Conservation (phyloP, 2,329 filamentous ascomycete genomes). For the Aspergillus sp. region DNA sequence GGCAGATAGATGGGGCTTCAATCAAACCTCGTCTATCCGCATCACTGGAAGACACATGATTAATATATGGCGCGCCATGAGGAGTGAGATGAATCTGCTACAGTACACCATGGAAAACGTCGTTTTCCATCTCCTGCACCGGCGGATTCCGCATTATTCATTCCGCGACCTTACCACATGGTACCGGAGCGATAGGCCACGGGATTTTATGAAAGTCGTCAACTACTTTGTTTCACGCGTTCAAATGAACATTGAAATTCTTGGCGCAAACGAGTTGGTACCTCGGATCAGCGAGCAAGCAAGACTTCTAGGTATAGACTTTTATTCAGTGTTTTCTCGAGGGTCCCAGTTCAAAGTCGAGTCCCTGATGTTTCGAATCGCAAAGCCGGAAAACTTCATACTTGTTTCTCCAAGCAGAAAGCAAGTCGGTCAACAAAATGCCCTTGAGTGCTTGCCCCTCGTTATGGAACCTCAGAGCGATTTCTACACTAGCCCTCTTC, state of each 20-base stretch:
- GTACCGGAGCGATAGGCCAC: conserved; percentile 69
- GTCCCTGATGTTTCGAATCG: conserved; percentile 97
- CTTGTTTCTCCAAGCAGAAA: conserved; percentile 85
- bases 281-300: conserved; percentile 92
- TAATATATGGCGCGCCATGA: conserved; percentile 96
- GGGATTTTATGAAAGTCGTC: conserved; percentile 72
- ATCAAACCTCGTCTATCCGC: conserved; percentile 84
- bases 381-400: conserved; percentile 93
- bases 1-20: conserved; percentile 88
- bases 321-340: conserved; percentile 91
- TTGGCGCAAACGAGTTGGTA: conserved; percentile 87
- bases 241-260: conserved; percentile 81
- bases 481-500: conserved; percentile 84
- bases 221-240: conserved; percentile 76
- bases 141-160: conserved; percentile 82
- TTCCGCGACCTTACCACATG: conserved; percentile 77
- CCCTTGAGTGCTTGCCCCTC: conserved; percentile 86
- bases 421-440: conserved; percentile 92
- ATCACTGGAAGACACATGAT: conserved; percentile 96
- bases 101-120: conserved; percentile 98
- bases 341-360: conserved; percentile 99
- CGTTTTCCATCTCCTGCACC: conserved; percentile 84
- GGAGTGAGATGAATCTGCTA: conserved; percentile 82
- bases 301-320: conserved; percentile 87
- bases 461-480: conserved; percentile 97